Evolutionary conservation across 805 yeast genomes (phyloP).

Genomic region (Candida incommunis): DNA sequence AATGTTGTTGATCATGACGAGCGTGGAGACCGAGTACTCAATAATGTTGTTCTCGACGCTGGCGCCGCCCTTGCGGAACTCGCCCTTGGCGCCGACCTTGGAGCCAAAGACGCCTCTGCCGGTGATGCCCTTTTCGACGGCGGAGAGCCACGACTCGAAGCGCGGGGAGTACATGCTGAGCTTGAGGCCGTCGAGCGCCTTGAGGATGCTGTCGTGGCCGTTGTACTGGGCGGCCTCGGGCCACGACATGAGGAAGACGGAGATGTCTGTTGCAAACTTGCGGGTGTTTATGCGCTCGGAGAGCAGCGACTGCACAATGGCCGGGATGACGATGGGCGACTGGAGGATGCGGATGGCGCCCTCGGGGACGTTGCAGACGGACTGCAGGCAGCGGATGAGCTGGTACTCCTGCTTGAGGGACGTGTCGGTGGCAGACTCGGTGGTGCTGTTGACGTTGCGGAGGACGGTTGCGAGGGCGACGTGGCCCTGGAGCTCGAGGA

Average conservation of each 20-base stretch:
- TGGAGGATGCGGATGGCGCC: conserved; percentile 43
- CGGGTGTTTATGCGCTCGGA: conserved; percentile 68
- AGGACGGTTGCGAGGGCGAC: conserved; percentile 57
- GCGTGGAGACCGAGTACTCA: conserved; percentile 59
- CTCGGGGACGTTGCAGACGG: conserved; percentile 48
- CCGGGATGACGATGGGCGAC: conserved; percentile 34
- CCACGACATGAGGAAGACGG: conserved; percentile 41
- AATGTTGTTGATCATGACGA: conserved; percentile 57
- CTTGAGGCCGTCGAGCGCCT: conserved; percentile 28
- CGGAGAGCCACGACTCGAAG: conserved; percentile 57
- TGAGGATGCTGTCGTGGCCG: conserved; percentile 44
- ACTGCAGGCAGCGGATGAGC: conserved; percentile 64
- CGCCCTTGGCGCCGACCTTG: conserved; percentile 83
- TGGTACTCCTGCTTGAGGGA: conserved; percentile 58
- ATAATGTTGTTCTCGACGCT: conserved; percentile 45
- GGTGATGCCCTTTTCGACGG: conserved; percentile 53
- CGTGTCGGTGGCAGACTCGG: conserved; percentile 23
- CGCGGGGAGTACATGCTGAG: conserved; percentile 27
- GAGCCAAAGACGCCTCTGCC: conserved; percentile 89
- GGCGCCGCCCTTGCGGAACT: conserved; percentile 39
- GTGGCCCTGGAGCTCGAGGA: conserved; percentile 72
- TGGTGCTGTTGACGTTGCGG: conserved; percentile 32
- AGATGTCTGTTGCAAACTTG: conserved; percentile 64
- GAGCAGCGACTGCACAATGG: conserved; percentile 57
- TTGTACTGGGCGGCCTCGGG: conserved; percentile 18